These are phyloP conservation scores for Tricholoma saponaceum DNA, from an alignment of 768 basidiomycete species.

Conservation along the genomic window DNA sequence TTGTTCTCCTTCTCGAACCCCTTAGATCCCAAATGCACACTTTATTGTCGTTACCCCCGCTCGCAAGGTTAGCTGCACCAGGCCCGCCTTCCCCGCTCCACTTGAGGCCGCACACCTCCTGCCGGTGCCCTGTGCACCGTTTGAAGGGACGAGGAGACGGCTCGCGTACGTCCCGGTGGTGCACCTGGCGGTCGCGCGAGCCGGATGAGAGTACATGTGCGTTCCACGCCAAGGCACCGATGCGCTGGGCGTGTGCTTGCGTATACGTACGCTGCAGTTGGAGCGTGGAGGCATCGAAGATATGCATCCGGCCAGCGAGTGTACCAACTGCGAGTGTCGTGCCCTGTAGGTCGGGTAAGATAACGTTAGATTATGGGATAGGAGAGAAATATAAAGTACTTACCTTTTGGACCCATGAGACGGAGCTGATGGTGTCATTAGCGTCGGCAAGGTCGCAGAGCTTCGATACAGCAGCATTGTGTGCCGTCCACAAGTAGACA, in stretches of 20 bases:
- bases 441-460: slow-evolving; percentile 75
- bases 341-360: slow-evolving; percentile 39
- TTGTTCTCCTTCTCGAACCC: slow-evolving; percentile 29
- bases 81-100: slow-evolving; percentile 65
- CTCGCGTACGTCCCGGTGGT: slow-evolving; percentile 90
- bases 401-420: slow-evolving; percentile 87
- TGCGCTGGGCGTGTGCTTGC: slow-evolving; percentile 81
- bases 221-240: slow-evolving; percentile 96
- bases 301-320: slow-evolving; percentile 81
- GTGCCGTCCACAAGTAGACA: slow-evolving; percentile 97
- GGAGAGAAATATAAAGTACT: background rate
- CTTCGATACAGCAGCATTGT: slow-evolving; percentile 88
- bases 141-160: slow-evolving; percentile 60
- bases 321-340: slow-evolving; percentile 92
- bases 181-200: slow-evolving; percentile 85
- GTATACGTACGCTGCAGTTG: slow-evolving; percentile 77
- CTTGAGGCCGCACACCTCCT: slow-evolving; percentile 94
- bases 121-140: slow-evolving; percentile 70
- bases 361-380: background rate
- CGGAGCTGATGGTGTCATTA: slow-evolving; percentile 76
- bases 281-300: slow-evolving; percentile 86
- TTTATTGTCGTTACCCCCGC: slow-evolving; percentile 98
- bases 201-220: slow-evolving; percentile 83
- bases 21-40: slow-evolving; percentile 95
- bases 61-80: slow-evolving; percentile 63